Evolutionary conservation across 257 asterid genomes (phyloP), one percentile per base, ranked within the genome.

Genomic region (Thymus mandschuricus): DNA sequence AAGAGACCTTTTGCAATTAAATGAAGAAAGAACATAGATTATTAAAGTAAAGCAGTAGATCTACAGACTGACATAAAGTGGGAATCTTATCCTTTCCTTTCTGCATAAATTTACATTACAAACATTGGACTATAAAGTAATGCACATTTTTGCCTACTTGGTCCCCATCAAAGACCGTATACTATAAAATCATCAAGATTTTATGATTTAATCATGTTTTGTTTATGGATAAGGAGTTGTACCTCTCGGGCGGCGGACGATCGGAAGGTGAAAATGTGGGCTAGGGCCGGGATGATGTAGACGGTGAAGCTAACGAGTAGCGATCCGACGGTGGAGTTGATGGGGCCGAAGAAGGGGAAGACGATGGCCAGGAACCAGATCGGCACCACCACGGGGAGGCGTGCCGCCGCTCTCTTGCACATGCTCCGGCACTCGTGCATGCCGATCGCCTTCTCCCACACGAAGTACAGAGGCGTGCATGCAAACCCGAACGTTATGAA

Each of bases 261-360:
- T 71, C 68, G 48, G 45, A 80, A 80, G 72, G 85, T 80, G 85
- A 80, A 73, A 38, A 80, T 80, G 55, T 80, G 68, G 0, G 82
- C 82, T 3, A 73, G 30, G 5, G 85, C 77, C 0, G 85, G 82
- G 8, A 80, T 76, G 49, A 80, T 69, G 45, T 80, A 80, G 11
- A 76, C 80, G 3, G 83, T 75, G 81, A 75, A 79, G 81, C 78
- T 79, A 10, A 79, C 83, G 0, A 80, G 79, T 38, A 77, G 82
- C 0, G 82, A 76, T 10, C 85, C 84, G 1, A 80, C 84, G 29
- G 81, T 49, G 15, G 81, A 80, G 31, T 80, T 80, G 3, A 80
- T 80, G 10, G 81, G 84, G 2, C 84, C 84, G 61, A 80, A 80
- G 78, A 79, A 79, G 0, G 83, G 83, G 74, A 79, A 80, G 48